These are phyloP conservation scores for Prunus yedoensis DNA, from an alignment of 331 rosid genomes.

Conservation along the genomic window DNA sequence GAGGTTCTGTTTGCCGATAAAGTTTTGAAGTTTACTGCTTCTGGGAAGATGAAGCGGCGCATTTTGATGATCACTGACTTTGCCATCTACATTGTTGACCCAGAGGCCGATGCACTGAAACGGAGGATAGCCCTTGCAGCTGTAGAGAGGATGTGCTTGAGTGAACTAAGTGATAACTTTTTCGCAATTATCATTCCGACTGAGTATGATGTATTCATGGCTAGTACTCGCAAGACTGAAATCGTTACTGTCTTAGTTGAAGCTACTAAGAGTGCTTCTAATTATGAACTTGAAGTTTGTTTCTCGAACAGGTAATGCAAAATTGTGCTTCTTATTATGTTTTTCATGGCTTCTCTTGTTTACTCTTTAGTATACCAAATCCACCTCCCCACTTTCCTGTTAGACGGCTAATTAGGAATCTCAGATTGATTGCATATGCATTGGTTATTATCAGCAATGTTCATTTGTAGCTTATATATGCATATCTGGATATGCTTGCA, in stretches of 20 bases:
- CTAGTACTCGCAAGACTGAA: slow-evolving; percentile 80
- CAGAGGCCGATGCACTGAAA: slow-evolving; percentile 65
- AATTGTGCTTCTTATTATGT: neutral
- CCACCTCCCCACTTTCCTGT: neutral
- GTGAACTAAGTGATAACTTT: slow-evolving; percentile 79
- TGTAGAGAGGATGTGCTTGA: slow-evolving; percentile 75
- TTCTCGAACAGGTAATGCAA: slow-evolving; percentile 74
- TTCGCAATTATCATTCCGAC: slow-evolving; percentile 65
- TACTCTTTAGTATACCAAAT: neutral
- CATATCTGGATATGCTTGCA: neutral
- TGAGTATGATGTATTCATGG: slow-evolving; percentile 86
- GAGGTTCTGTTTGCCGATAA: slow-evolving; percentile 81
- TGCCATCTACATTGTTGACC: slow-evolving; percentile 79
- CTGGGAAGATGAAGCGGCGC: slow-evolving; percentile 84
- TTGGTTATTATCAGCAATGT: neutral
- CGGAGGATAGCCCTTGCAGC: slow-evolving; percentile 91
- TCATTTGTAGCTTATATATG: neutral
- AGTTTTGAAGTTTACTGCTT: slow-evolving; percentile 81
- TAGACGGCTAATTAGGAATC: neutral
- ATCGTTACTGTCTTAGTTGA: slow-evolving; percentile 66
- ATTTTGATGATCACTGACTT: slow-evolving; percentile 72
- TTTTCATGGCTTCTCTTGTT: neutral
- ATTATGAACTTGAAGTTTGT: slow-evolving; percentile 64
- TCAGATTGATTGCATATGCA: neutral
- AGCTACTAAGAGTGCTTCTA: slow-evolving; percentile 58